These are phyloP conservation scores for Posidonia oceanica DNA, from an alignment of 116 monocot genomes.

Conservation along the genomic window DNA sequence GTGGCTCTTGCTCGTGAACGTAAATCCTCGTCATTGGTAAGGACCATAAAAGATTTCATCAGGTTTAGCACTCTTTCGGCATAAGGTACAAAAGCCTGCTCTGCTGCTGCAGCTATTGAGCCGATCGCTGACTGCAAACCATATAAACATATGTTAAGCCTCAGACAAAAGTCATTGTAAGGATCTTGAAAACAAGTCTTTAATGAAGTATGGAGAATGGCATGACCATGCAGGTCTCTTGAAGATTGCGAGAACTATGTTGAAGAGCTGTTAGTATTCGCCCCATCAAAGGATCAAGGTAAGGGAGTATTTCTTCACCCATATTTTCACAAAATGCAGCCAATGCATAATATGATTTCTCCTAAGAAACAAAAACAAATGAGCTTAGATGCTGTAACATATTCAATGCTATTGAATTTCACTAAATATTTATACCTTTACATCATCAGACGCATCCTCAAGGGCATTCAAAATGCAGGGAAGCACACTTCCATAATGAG, in stretches of 20 bases:
- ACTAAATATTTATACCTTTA: constrained; percentile 51
- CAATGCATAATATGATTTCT: constrained; percentile 97
- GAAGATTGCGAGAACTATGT: constrained; percentile 56
- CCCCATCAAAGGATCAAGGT: constrained; percentile 81
- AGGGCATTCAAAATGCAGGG: constrained; percentile 79
- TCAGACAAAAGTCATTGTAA: background rate
- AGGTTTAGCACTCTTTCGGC: constrained; percentile 75
- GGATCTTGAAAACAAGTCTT: background rate
- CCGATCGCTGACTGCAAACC: constrained; percentile 85
- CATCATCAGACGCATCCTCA: constrained; percentile 92
- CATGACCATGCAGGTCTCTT: constrained; percentile 90
- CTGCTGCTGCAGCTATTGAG: constrained; percentile 79
- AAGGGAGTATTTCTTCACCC: constrained; percentile 90
- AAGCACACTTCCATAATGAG: constrained; percentile 67
- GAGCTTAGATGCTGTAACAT: background rate
- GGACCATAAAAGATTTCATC: constrained; percentile 88
- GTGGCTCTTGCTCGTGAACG: constrained; percentile 85
- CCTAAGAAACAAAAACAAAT: constrained; percentile 33
- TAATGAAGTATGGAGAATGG: constrained; percentile 1
- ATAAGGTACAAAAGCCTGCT: constrained; percentile 85
- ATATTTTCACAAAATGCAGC: constrained; percentile 99
- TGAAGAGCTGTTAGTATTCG: constrained; percentile 57
- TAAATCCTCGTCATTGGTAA: constrained; percentile 80
- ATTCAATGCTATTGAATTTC: background rate
- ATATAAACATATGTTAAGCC: background rate